phyloP scores from a whole-genome alignment of 257 asterid species.

The Nicotiana benthamiana region DNA sequence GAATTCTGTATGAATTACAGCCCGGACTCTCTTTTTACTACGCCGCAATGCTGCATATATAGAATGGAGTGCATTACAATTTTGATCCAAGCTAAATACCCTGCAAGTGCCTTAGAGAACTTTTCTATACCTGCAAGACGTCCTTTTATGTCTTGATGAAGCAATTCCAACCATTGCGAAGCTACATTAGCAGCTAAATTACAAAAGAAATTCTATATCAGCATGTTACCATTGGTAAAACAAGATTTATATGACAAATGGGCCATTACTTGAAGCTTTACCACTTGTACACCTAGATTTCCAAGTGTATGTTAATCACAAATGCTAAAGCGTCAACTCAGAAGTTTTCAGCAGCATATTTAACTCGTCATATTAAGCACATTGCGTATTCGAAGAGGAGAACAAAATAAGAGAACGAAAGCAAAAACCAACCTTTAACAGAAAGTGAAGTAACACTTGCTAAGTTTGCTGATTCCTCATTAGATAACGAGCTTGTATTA shows the following conservation, averaged over 20 bases:
- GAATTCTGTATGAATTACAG: constrained; percentile 59
- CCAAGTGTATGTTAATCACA: not conserved
- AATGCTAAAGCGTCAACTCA: not conserved
- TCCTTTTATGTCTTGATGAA: constrained; percentile 74
- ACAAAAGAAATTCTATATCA: not conserved
- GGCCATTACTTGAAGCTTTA: not conserved
- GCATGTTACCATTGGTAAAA: not conserved
- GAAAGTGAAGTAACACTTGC: constrained; percentile 67
- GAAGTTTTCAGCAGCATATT: not conserved
- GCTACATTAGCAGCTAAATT: constrained; percentile 35
- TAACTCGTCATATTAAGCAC: not conserved
- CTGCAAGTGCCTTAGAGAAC: constrained; percentile 1
- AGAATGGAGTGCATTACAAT: constrained; percentile 1
- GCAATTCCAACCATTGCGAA: constrained; percentile 94
- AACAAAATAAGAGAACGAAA: not conserved
- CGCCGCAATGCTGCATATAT: constrained; percentile 60
- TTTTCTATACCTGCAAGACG: constrained; percentile 68
- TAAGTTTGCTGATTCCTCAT: constrained; percentile 52
- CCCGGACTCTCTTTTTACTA: constrained; percentile 72
- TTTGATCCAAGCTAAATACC: not conserved
- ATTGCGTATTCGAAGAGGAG: not conserved
- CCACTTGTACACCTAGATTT: not conserved
- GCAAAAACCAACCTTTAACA: constrained; percentile 42
- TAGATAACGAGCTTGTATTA: constrained; percentile 49
- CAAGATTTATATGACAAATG: not conserved